These are phyloP conservation scores for Trichoderma sp. DNA, from an alignment of 2,329 filamentous ascomycete genomes.

Conservation along the genomic window DNA sequence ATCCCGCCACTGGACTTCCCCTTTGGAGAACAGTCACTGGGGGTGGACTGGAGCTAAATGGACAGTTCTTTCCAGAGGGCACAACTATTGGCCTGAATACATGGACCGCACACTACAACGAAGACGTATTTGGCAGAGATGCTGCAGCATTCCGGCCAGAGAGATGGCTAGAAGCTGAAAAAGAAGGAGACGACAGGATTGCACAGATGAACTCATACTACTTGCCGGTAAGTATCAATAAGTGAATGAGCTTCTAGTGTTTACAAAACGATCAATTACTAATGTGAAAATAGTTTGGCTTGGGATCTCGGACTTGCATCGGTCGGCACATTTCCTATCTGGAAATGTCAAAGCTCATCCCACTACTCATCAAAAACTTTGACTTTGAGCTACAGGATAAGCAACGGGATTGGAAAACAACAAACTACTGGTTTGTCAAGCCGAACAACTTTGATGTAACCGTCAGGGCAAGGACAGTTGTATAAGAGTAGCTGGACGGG, in stretches of 20 bases:
- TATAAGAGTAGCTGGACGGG: neutral
- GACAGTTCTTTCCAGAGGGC: constrained; percentile 31
- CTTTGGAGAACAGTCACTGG: constrained; percentile 47
- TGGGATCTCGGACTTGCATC: constrained; percentile 42
- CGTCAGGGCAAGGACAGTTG: neutral
- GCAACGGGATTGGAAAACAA: constrained; percentile 31
- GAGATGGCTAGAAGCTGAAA: constrained; percentile 36
- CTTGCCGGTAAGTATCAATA: constrained; percentile 27
- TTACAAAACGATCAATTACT: neutral
- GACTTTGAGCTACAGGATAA: constrained; percentile 30
- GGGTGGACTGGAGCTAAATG: constrained; percentile 41
- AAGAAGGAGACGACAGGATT: constrained; percentile 25
- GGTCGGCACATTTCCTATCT: constrained; percentile 43
- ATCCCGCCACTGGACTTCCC: constrained; percentile 47
- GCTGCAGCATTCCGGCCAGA: constrained; percentile 38
- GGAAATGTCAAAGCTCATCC: constrained; percentile 44
- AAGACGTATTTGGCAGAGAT: constrained; percentile 32
- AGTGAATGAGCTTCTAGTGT: neutral
- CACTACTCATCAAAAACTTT: constrained; percentile 35
- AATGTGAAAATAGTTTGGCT: constrained; percentile 33
- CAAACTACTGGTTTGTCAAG: constrained; percentile 44
- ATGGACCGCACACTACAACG: constrained; percentile 36
- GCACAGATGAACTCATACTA: constrained; percentile 31
- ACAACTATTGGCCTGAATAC: constrained; percentile 36
- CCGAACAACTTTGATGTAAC: constrained; percentile 39